Percentiles rank a stretch among this genome's conserved stretches.
Evolutionary conservation across 768 basidiomycete genomes (phyloP).

Genomic region (Arthromyces matolae): DNA sequence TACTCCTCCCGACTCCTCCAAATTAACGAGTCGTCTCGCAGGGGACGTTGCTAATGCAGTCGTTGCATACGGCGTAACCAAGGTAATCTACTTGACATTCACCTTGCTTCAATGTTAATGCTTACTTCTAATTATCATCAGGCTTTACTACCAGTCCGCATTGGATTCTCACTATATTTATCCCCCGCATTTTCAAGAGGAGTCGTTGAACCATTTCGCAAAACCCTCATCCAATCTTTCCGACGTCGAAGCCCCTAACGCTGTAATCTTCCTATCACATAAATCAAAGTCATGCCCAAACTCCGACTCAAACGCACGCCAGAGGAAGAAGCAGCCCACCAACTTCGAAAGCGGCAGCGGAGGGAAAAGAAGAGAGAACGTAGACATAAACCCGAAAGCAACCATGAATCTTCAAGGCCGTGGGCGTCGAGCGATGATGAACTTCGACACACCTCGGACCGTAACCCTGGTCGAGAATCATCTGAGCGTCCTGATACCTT

Average conservation of each 20-base stretch:
- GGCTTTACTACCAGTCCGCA: conserved; percentile 71
- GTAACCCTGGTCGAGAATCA: conserved; percentile 18
- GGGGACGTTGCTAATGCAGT: conserved; percentile 82
- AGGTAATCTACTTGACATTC: conserved; percentile 51
- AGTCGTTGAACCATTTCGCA: conserved; percentile 60
- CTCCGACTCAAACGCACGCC: conserved; percentile 62
- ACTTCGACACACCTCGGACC: conserved; percentile 8
- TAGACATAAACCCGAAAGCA: conserved; percentile 21
- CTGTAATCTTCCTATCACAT: conserved; percentile 11
- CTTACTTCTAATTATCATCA: conserved; percentile 29
- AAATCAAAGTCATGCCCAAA: conserved; percentile 38
- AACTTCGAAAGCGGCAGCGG: conserved; percentile 35
- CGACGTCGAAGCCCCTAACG: conserved; percentile 21
- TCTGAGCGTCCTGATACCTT: conserved; percentile 20
- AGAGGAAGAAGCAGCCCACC: conserved; percentile 50
- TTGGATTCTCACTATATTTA: conserved; percentile 69
- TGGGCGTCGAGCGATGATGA: conserved; percentile 51
- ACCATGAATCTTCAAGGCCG: conserved; percentile 27
- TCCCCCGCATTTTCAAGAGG: conserved; percentile 69
- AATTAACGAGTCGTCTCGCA: conserved; percentile 44
- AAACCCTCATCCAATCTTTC: conserved; percentile 28
- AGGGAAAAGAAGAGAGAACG: conserved; percentile 32
- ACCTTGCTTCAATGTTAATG: not conserved
- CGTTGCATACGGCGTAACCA: conserved; percentile 75
- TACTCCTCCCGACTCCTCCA: conserved; percentile 20